A percentile compares a stretch with the other conserved stretches of the same genome.
Evolutionary conservation across 352 stramenopile species (phyloP).

Genomic region (Phytophthora constricta): DNA sequence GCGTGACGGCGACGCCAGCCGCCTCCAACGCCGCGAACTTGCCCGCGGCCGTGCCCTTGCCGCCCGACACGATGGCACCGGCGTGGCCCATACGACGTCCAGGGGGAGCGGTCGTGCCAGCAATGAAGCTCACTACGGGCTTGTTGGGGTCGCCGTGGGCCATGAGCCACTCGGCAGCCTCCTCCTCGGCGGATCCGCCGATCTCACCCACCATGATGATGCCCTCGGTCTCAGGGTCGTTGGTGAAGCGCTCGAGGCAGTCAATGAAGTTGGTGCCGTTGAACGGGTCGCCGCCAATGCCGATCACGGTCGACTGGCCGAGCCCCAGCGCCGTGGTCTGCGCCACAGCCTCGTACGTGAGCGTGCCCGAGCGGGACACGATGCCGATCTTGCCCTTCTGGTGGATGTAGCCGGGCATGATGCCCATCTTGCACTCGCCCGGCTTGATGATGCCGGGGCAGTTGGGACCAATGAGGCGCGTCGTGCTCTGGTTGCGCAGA

Average conservation of each 20-base stretch:
- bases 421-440: conserved; percentile 99
- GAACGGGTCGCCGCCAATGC: conserved; percentile 99
- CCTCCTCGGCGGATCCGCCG: conserved; percentile 97
- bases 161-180: conserved; percentile 98
- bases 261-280: conserved; percentile 99
- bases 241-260: conserved; percentile 98
- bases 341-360: conserved; percentile 99
- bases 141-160: conserved; percentile 98
- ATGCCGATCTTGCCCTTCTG: conserved; percentile 98
- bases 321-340: conserved; percentile 97
- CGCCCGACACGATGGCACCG: conserved; percentile 98
- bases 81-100: conserved; percentile 99
- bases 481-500: conserved; percentile 93
- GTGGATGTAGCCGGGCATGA: conserved; percentile 99
- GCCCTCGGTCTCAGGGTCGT: conserved; percentile 98
- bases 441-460: conserved; percentile 99
- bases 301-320: conserved; percentile 99
- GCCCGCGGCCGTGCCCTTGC: conserved; percentile 97
- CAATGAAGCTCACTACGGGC: conserved; percentile 99
- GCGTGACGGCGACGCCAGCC: conserved; percentile 96
- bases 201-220: conserved; percentile 99
- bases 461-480: conserved; percentile 99
- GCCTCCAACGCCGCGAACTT: conserved; percentile 98
- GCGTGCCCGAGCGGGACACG: conserved; percentile 97
- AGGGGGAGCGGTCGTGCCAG: conserved; percentile 97